Base-by-base conservation (phyloP, 176 grass and related monocot genomes). In the Echinochloa phyllopogon region DNA sequence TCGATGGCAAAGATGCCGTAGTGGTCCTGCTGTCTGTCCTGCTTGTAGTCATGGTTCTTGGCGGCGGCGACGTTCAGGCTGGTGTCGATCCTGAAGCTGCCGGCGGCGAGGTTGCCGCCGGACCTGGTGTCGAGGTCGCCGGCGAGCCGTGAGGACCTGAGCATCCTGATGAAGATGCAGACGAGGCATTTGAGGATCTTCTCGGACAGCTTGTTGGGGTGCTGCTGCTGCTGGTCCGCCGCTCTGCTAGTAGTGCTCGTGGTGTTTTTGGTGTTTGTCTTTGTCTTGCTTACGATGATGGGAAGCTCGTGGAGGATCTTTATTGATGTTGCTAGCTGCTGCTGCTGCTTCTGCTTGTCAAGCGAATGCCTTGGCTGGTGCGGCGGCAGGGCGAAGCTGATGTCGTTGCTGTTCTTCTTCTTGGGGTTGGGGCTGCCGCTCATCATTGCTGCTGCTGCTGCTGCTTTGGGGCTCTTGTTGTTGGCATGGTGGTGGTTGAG, bases 171-270 rank as follows among this genome's bases (percentile, higher is more conserved):
- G 80, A 98, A 98, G 87, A 98, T 92, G 72, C 92, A 95, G 49
- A 92, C 74, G 0, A 95, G 77, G 72, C 93, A 98, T 23, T 96
- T 98, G 6, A 98, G 45, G 43, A 98, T 98, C 79, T 89, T 87
- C 88, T 98, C 96, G 12, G 93, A 98, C 67, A 98, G 92, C 82
- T 95, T 98, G 93, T 96, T 98, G 24, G 93, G 91, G 37, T 87
- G 89, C 1, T 70, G 65, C 38, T 87, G 89, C 1, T 70, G 65
- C 38, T 89, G 51, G 57, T 92, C 72, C 3, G 29, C 1, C 29
- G 29, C 29, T 2, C 29, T 33, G 29, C 29, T 33, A 33, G 1
- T 2, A 33, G 27, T 80, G 38, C 36, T 40, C 64, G 41, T 40
- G 37, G 65, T 51, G 49, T 81, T 85, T 8, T 47, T 65, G 21